Percentiles rank a stretch among this genome's conserved stretches.
Conservation (phyloP, 2,329 filamentous ascomycete genomes). For the Calycina marina region DNA sequence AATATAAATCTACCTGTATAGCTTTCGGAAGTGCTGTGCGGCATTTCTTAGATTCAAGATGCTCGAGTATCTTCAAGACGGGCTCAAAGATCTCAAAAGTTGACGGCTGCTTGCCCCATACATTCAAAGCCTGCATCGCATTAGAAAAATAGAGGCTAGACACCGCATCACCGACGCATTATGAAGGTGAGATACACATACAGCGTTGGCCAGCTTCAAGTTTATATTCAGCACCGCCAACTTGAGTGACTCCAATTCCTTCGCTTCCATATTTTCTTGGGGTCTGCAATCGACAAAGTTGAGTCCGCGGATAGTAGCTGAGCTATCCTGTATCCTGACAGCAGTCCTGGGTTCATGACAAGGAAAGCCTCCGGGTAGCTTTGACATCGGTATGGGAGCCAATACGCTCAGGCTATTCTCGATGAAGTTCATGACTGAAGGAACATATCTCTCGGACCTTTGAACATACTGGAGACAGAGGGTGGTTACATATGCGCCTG, state of each 20-base stretch:
- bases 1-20: constrained; percentile 14
- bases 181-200: not conserved
- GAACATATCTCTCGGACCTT: constrained; percentile 74
- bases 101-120: constrained; percentile 59
- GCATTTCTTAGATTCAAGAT: constrained; percentile 41
- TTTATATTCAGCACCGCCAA: constrained; percentile 47
- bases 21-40: constrained; percentile 32
- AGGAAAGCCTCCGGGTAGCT: constrained; percentile 42
- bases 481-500: constrained; percentile 65
- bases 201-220: constrained; percentile 45
- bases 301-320: constrained; percentile 35
- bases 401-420: constrained; percentile 59
- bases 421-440: constrained; percentile 73
- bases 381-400: constrained; percentile 36
- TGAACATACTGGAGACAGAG: constrained; percentile 71
- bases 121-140: constrained; percentile 44
- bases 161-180: too few relatives aligned
- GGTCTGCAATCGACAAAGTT: constrained; percentile 41
- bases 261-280: constrained; percentile 10
- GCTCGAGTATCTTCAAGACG: constrained; percentile 39
- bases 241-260: constrained; percentile 28
- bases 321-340: constrained; percentile 33
- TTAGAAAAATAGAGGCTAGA: too few relatives aligned
- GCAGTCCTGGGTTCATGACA: constrained; percentile 38
- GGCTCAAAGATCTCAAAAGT: constrained; percentile 71